These are phyloP conservation scores for Zygosaccharomyces gambellarensis DNA, from an alignment of 805 yeast genomes.

Conservation along the genomic window DNA sequence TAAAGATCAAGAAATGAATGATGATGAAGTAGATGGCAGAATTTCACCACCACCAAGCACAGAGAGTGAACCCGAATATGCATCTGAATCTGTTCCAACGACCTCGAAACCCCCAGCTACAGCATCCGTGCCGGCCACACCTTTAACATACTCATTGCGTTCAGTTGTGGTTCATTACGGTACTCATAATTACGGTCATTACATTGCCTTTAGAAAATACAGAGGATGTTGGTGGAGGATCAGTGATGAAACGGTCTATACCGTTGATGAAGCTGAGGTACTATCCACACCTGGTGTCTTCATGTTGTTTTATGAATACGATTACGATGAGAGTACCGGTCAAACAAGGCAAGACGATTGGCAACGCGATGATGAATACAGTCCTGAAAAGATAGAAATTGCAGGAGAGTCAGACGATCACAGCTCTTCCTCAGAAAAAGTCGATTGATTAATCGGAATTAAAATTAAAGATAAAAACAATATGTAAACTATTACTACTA, in stretches of 20 bases:
- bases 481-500: neutral
- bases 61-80: slow-evolving; percentile 1
- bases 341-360: slow-evolving; percentile 29
- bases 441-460: neutral
- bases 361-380: slow-evolving; percentile 15
- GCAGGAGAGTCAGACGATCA: slow-evolving; percentile 2
- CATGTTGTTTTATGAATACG: slow-evolving; percentile 82
- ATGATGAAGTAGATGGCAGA: slow-evolving; percentile 8
- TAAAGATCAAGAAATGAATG: neutral
- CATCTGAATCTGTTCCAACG: neutral
- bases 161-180: slow-evolving; percentile 93
- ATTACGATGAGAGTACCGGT: slow-evolving; percentile 34
- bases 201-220: slow-evolving; percentile 75
- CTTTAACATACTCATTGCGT: slow-evolving; percentile 62
- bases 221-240: slow-evolving; percentile 95
- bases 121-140: slow-evolving; percentile 36
- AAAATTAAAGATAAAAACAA: neutral
- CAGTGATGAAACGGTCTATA: slow-evolving; percentile 81
- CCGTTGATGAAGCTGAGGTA: slow-evolving; percentile 77
- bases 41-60: slow-evolving; percentile 9
- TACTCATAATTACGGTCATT: slow-evolving; percentile 96
- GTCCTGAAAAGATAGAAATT: slow-evolving; percentile 21
- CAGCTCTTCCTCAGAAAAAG: neutral
- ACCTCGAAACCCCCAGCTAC: neutral
- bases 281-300: slow-evolving; percentile 80